These are phyloP conservation scores for Lachnellula suecica DNA, from an alignment of 2,329 filamentous ascomycete species.

Conservation along the genomic window DNA sequence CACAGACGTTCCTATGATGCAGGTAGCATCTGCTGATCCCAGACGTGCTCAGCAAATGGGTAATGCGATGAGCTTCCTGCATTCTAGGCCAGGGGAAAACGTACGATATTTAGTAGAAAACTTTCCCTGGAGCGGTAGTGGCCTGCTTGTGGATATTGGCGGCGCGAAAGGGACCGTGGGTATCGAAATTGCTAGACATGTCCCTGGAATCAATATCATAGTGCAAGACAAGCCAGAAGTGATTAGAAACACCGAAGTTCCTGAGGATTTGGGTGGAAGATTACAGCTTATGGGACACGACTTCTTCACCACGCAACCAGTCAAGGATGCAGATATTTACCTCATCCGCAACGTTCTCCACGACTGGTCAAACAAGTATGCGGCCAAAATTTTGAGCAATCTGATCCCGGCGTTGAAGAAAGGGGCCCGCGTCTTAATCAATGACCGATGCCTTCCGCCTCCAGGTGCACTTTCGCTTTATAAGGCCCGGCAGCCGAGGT, in stretches of 20 bases:
- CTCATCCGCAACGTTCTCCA: background rate
- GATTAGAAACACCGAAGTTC: background rate
- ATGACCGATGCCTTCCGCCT: background rate
- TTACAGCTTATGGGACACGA: background rate
- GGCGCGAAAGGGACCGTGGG: background rate
- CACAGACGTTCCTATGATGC: background rate
- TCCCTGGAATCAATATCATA: background rate
- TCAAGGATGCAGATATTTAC: background rate
- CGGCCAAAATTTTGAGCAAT: background rate
- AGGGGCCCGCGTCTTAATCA: background rate
- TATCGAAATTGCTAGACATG: background rate
- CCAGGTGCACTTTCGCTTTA: constrained; percentile 1
- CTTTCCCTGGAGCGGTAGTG: background rate
- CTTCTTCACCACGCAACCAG: background rate
- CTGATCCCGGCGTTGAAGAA: background rate
- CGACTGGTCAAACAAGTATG: background rate
- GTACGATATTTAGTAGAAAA: background rate
- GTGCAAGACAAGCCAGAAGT: background rate
- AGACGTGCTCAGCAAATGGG: background rate
- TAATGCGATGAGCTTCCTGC: background rate
- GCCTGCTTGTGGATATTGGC: background rate
- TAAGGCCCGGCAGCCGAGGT: background rate
- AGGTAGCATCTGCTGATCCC: background rate
- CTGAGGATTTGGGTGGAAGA: background rate
- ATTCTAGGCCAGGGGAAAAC: background rate